Evolutionary conservation across 2,329 filamentous ascomycete genomes (phyloP), one percentile per base, ranked within the genome.

Genomic region (Aureobasidium mangrovei): DNA sequence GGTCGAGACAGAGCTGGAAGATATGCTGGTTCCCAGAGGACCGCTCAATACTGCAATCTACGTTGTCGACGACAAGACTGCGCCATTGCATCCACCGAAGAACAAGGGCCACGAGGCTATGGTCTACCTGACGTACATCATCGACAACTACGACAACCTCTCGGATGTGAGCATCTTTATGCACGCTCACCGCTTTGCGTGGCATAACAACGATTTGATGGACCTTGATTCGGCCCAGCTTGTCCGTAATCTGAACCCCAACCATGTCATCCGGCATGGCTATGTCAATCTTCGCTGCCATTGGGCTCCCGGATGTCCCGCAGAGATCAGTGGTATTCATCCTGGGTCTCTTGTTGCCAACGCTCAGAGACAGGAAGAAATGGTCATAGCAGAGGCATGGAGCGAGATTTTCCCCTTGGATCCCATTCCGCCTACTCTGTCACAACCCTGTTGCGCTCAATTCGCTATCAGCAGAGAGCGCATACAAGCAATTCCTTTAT

Each of bases 21-120:
- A 76, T 32, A 62, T 68, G 57, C 54, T 69, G 2, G 57, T 58
- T n/a, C 55, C 57, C 4, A 47, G 45, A 2, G 64, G 63, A 4
- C 41, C 59, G 2, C 70, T 81, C 56, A 59, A 62, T 18, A 69
- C 68, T 27, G 71, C 71, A 3, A 65, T 76, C n/a, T 81, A 81
- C 60, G 69, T 76, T n/a, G 76, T 74, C 28, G 74, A 81, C 59
- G 73, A 79, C 60, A 67, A 68, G 4, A 64, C 61, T 1, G 75
- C 75, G 3, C 63, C 66, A 10, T 69, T 76, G 26, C 75, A 77
- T 56, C 74, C 77, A 1, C 76, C 77, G 0, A 72, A 74, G 39
- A 79, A 80, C 61, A 82, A 82, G 64, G 82, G 82, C 33, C 78
- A 82, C 61, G 82, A 85, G 66, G 80, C 78, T 33, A 77, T 81